These are phyloP conservation scores for Ploettnerulaceae sp. DNA, from an alignment of 2,329 filamentous ascomycete species.

Conservation along the genomic window DNA sequence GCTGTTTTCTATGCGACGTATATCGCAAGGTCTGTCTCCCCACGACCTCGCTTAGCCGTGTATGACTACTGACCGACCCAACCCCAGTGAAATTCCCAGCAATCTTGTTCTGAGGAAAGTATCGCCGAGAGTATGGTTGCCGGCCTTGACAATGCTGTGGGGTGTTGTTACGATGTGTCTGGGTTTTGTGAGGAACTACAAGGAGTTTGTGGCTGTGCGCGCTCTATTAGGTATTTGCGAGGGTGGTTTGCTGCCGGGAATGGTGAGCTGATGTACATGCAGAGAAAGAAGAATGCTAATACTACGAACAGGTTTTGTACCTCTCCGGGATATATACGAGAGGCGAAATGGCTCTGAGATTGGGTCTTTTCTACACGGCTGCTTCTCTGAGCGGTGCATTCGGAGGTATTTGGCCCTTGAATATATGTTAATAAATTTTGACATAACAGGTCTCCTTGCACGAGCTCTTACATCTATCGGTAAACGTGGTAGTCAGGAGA, in stretches of 20 bases:
- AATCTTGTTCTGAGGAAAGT: conserved; percentile 52
- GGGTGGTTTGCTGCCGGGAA: conserved; percentile 61
- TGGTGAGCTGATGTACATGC: conserved; percentile 38
- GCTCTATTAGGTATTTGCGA: conserved; percentile 59
- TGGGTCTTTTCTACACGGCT: conserved; percentile 64
- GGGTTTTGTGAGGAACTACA: conserved; percentile 41
- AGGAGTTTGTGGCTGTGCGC: conserved; percentile 56
- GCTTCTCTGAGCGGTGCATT: conserved; percentile 57
- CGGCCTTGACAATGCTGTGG: conserved; percentile 60
- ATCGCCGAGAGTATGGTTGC: conserved; percentile 55
- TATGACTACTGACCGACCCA: not conserved
- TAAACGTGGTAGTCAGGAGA: conserved; percentile 41
- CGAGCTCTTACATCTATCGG: conserved; percentile 57
- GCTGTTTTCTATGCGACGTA: conserved; percentile 63
- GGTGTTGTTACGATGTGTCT: conserved; percentile 61
- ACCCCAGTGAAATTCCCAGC: conserved; percentile 47
- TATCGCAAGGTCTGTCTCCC: conserved; percentile 46
- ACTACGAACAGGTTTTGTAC: conserved; percentile 55
- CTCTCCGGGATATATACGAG: conserved; percentile 56
- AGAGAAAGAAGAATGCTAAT: not conserved
- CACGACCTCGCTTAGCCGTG: not conserved
- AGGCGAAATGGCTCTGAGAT: conserved; percentile 46
- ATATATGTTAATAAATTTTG: not conserved
- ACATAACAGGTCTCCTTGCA: conserved; percentile 44
- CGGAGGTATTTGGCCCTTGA: conserved; percentile 36